These are phyloP conservation scores for Adansonia madagascariensis DNA, from an alignment of 441 rosid genomes.

Conservation along the genomic window DNA sequence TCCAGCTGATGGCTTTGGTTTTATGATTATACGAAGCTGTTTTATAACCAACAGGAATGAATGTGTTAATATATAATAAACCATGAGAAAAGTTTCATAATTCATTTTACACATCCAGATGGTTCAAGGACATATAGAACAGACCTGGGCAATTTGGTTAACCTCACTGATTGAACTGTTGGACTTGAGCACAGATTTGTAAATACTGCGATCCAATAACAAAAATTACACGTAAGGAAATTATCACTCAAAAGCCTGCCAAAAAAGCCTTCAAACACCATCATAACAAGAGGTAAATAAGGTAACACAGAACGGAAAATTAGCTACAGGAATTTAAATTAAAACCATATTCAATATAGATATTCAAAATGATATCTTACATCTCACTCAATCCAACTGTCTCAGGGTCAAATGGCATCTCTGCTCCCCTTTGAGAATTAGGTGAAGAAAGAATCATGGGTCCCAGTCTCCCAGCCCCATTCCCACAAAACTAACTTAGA, in stretches of 20 bases:
- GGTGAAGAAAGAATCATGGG: not conserved
- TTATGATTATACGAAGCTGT: slow-evolving; percentile 93
- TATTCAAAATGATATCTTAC: not conserved
- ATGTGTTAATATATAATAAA: slow-evolving; percentile 29
- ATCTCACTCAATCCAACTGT: slow-evolving; percentile 7
- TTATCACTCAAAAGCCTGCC: slow-evolving; percentile 7
- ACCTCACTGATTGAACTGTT: slow-evolving; percentile 80
- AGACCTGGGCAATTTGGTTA: slow-evolving; percentile 97
- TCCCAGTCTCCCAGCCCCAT: not conserved
- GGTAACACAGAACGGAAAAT: slow-evolving; percentile 8
- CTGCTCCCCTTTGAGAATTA: slow-evolving; percentile 4
- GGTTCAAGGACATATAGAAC: slow-evolving; percentile 38
- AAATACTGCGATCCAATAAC: slow-evolving; percentile 60
- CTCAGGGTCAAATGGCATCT: not conserved
- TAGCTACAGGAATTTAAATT: slow-evolving; percentile 14
- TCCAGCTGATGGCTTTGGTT: slow-evolving; percentile 74
- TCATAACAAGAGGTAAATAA: slow-evolving; percentile 12
- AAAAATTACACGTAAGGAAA: slow-evolving; percentile 28
- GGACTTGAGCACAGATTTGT: slow-evolving; percentile 84
- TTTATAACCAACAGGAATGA: slow-evolving; percentile 38
- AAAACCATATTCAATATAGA: not conserved
- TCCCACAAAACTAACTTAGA: slow-evolving; percentile 14
- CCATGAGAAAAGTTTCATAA: slow-evolving; percentile 22
- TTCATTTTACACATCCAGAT: slow-evolving; percentile 18
- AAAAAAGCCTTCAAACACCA: slow-evolving; percentile 11